Evolutionary conservation across 2,329 filamentous ascomycete species (phyloP), one percentile per base, ranked within the genome.

Genomic region (Colletotrichum sp.): DNA sequence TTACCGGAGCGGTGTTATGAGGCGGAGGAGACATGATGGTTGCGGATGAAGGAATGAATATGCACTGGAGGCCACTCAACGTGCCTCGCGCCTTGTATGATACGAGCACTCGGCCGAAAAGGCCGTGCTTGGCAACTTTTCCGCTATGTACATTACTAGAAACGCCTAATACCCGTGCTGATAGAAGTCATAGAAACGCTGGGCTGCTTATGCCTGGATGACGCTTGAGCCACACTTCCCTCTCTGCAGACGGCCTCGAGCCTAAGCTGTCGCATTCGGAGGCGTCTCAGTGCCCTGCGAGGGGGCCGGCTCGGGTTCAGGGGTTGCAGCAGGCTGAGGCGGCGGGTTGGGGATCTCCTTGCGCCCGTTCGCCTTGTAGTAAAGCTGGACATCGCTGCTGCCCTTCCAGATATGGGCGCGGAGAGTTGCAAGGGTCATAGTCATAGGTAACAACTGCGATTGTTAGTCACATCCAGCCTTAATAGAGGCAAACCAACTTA

Each of bases 381-480:
- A 91, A 64, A 99, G 87, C 67, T 98, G 85, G 76, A 99, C 94
- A 83, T 99, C 97, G 78, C 94, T 96, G n/a, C 95, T 95, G 57
- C 94, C 95, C 79, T 97, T 95, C 97, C 97, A 99, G 68, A 98
- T 88, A 80, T 98, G 95, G 4, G 95, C 93, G 36, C 96, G 93
- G 57, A 99, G 92, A 1, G 96, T 98, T 6, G 95, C 95, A n/a
- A 99, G 90, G 43, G 94, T 98, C 93, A 98, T 98, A 36, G 93
- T 93, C 8, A 93, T 91, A 3, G 93, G 90, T 31, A 98, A 87
- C 72, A 93, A 83, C 89, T 92, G 75, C 51, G 78, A 16, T 13
- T 21, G 61, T 73, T 36, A 73, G 61, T 21, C 5, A n/a, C 1
- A 16, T 15, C 2, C 8, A 57, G 74, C n/a, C 18, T 51, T 8